Base-by-base conservation (phyloP, 257 asterid species). In the Ilex aquifolium region DNA sequence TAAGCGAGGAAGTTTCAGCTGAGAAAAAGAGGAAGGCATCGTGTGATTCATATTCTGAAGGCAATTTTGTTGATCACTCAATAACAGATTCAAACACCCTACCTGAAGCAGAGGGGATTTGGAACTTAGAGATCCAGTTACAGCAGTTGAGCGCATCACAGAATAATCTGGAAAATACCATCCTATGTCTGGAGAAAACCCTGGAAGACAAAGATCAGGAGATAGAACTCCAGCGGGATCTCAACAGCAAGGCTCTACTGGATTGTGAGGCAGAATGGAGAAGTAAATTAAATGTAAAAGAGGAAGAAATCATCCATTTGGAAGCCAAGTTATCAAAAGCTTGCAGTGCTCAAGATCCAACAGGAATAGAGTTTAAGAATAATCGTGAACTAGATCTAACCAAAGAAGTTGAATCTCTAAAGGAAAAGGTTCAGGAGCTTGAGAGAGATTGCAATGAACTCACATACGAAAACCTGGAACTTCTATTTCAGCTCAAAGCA, bases 391-490 rank as follows among this genome's bases (percentile, higher is more conserved):
- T 60, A n/a, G 73, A 70, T 59, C 62, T 51, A 10, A 60, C 29
- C 10, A 27, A 62, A 13, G 78, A 74, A 66, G 58, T 65, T 29
- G 58, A 67, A 53, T 61, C 44, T 58, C 64, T 72, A 29, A 69
- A 72, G 71, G 68, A 56, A 61, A 75, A 49, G 49, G 61, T 79
- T 31, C 63, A 49, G 56, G 75, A 74, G 32, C 77, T 76, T 31
- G 76, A 78, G 69, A 55, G 58, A 63, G 73, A 69, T 49, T 67
- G 75, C 64, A 60, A 61, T 44, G 69, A 69, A 68, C 75, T 72
- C 46, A 64, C 74, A 10, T 72, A 65, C 16, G 74, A 76, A 57
- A 73, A 73, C 57, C 64, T 70, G 21, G 73, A 69, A 10, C 69
- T 69, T 44, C 66, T 67, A 16, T 63, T 32, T 9, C 59, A 60